These are phyloP conservation scores for Isochrysis galbana DNA, from an alignment of 78 protist species.

Conservation along the genomic window DNA sequence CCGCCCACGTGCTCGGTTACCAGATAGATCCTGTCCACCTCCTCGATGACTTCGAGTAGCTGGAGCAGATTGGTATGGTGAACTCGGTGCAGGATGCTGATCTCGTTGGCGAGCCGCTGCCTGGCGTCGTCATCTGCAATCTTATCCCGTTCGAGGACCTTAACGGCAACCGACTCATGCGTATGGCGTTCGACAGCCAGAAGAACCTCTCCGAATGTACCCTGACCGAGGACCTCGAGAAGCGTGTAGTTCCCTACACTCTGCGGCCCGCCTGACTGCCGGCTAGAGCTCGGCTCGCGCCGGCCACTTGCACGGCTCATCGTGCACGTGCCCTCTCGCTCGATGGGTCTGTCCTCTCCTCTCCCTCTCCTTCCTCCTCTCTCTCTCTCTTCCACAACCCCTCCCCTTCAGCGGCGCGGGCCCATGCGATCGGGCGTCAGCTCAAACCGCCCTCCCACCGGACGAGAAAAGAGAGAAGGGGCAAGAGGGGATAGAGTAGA, in stretches of 20 bases:
- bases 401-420: too few species aligned
- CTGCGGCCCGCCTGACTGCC: too few species aligned
- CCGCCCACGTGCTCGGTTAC: constrained; percentile 92
- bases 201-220: constrained; percentile 76
- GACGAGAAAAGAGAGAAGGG: too few species aligned
- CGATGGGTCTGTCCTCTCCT: too few species aligned
- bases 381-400: too few species aligned
- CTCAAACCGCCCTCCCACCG: too few species aligned
- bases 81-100: constrained; percentile 83
- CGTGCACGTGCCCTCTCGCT: too few species aligned
- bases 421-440: too few species aligned
- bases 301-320: too few species aligned
- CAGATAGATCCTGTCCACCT: constrained; percentile 88
- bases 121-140: constrained; percentile 77
- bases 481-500: too few species aligned
- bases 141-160: constrained; percentile 84
- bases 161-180: constrained; percentile 88
- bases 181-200: constrained; percentile 66
- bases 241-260: constrained; percentile 65
- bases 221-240: constrained; percentile 66
- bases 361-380: too few species aligned
- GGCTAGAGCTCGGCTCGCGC: too few species aligned
- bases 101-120: constrained; percentile 87
- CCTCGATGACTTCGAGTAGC: constrained; percentile 89
- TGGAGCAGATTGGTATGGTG: constrained; percentile 91